phyloP scores from a whole-genome alignment of 2,329 filamentous ascomycete species.

The Neodidymelliopsis sp. region DNA sequence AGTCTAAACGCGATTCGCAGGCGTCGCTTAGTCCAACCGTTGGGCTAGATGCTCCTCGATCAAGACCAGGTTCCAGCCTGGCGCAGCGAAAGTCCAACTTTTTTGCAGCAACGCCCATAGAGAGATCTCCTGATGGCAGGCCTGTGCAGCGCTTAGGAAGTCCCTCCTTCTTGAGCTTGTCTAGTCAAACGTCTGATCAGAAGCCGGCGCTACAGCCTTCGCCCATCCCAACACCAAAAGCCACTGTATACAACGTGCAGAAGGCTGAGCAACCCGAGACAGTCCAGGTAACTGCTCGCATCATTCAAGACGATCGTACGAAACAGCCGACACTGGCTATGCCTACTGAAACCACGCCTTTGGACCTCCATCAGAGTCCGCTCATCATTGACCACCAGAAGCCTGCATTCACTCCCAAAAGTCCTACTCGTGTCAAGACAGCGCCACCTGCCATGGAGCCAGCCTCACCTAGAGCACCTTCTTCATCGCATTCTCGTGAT shows the following conservation, averaged over 20 bases:
- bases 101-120: constrained; percentile 42
- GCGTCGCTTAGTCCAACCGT: constrained; percentile 33
- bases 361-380: constrained; percentile 62
- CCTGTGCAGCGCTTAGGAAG: constrained; percentile 40
- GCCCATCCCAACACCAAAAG: constrained; percentile 25
- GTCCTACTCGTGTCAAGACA: constrained; percentile 37
- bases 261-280: constrained; percentile 67
- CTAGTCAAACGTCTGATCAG: constrained; percentile 38
- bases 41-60: constrained; percentile 16
- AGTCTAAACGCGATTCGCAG: constrained; percentile 61
- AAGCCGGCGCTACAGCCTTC: constrained; percentile 25
- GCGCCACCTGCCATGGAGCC: constrained; percentile 30
- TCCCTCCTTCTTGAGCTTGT: constrained; percentile 37
- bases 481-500: constrained; percentile 44
- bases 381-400: constrained; percentile 70
- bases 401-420: constrained; percentile 32
- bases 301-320: constrained; percentile 69
- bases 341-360: constrained; percentile 60
- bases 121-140: constrained; percentile 36
- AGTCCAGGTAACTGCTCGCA: constrained; percentile 86
- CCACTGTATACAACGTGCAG: constrained; percentile 52
- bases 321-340: constrained; percentile 43
- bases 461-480: constrained; percentile 39
- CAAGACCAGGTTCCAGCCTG: constrained; percentile 35
- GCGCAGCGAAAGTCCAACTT: constrained; percentile 51